Evolutionary conservation across 192 early-diverging fungal genomes (phyloP).

Genomic region (Geosiphon pyriformis): DNA sequence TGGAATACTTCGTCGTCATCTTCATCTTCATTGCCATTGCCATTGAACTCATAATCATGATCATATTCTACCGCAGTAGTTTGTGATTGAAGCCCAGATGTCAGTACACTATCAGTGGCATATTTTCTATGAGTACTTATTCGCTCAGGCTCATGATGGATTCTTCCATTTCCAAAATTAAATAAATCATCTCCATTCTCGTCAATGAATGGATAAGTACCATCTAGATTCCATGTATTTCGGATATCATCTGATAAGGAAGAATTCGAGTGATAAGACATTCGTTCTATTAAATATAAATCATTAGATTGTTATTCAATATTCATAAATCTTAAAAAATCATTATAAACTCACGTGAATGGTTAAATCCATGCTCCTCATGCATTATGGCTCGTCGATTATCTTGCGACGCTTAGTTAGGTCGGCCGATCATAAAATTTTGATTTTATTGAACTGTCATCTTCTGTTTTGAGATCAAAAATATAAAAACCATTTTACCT

Average conservation of each 20-base stretch:
- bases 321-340: neutral
- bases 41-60: slow-evolving; percentile 5
- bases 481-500: slow-evolving; percentile 2
- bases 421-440: too few species aligned
- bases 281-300: neutral
- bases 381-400: neutral
- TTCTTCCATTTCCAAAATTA: neutral
- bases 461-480: neutral
- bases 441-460: too few species aligned
- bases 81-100: slow-evolving; percentile 11
- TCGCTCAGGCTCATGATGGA: neutral
- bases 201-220: neutral
- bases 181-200: neutral
- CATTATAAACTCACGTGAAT: neutral
- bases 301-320: neutral
- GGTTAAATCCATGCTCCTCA: neutral
- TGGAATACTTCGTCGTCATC: slow-evolving; percentile 24
- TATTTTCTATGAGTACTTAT: slow-evolving; percentile 13
- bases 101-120: slow-evolving; percentile 11
- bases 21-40: neutral
- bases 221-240: neutral
- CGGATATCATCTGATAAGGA: neutral
- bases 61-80: slow-evolving; percentile 11
- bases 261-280: neutral
- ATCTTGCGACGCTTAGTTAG: neutral